Evolutionary conservation across 495 filamentous ascomycete genomes (phyloP).

Genomic region (Schizothecium vesticola): DNA sequence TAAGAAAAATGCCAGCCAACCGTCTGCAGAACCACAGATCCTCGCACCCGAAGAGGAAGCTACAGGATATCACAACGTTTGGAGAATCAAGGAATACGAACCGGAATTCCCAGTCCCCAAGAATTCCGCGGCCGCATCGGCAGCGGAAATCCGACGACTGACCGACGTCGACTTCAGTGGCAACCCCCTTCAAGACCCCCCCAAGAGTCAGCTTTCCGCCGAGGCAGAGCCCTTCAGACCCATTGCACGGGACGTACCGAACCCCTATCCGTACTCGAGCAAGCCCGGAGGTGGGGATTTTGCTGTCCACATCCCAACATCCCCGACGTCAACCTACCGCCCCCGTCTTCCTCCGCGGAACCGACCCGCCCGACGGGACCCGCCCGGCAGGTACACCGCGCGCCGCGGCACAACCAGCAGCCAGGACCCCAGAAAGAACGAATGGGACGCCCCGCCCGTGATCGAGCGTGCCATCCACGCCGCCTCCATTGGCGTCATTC

Average conservation of each 20-base stretch:
- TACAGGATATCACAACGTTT: slow-evolving; percentile 9
- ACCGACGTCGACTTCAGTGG: slow-evolving; percentile 7
- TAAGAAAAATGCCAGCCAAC: neutral
- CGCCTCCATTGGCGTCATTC: slow-evolving; percentile 24
- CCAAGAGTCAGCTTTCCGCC: slow-evolving; percentile 14
- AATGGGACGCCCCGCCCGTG: slow-evolving; percentile 24
- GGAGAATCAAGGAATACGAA: slow-evolving; percentile 14
- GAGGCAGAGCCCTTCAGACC: slow-evolving; percentile 6
- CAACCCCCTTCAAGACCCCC: slow-evolving; percentile 10
- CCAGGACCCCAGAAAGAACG: slow-evolving; percentile 4
- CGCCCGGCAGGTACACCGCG: neutral
- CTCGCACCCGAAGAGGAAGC: neutral
- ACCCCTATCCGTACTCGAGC: slow-evolving; percentile 7
- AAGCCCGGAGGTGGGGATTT: slow-evolving; percentile 7
- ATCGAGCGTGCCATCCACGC: slow-evolving; percentile 24
- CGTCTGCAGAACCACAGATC: neutral
- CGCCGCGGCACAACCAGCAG: neutral
- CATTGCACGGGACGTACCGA: neutral
- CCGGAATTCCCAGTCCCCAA: slow-evolving; percentile 14
- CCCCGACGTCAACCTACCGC: slow-evolving; percentile 11
- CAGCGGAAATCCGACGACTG: neutral
- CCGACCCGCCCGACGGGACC: neutral
- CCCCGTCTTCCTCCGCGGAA: neutral
- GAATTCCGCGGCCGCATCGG: neutral
- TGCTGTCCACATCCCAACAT: slow-evolving; percentile 18